Conservation (phyloP, 2,329 filamentous ascomycete genomes). For the Xylariomycetidae sp. region DNA sequence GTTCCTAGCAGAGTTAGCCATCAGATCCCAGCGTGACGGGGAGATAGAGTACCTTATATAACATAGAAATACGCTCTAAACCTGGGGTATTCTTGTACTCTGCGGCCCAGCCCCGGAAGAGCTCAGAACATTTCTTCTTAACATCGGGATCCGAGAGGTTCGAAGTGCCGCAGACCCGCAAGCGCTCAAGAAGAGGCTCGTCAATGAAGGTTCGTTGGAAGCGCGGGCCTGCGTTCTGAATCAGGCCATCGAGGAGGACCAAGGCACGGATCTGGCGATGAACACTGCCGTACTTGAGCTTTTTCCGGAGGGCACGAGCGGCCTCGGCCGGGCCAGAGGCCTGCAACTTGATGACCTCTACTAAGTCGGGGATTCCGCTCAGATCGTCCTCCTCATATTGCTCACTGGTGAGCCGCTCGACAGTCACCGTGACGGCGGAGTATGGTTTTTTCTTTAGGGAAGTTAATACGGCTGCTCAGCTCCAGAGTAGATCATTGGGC, state of each 20-base stretch:
- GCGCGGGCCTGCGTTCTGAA: constrained; percentile 85
- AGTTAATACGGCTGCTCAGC: constrained; percentile 3
- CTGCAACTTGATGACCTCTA: constrained; percentile 91
- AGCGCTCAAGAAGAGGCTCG: constrained; percentile 83
- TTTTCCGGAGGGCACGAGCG: constrained; percentile 89
- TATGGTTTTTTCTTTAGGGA: constrained; percentile 71
- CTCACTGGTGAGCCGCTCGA: constrained; percentile 88
- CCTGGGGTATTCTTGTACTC: constrained; percentile 79
- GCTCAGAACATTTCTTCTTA: constrained; percentile 77
- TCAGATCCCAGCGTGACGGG: neutral
- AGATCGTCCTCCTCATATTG: constrained; percentile 87
- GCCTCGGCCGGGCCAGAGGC: constrained; percentile 82
- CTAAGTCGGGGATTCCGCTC: constrained; percentile 85
- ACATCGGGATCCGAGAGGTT: constrained; percentile 80
- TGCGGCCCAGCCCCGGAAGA: constrained; percentile 82
- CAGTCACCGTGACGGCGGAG: constrained; percentile 86
- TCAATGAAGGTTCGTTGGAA: constrained; percentile 88
- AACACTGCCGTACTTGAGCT: constrained; percentile 95
- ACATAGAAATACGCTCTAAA: constrained; percentile 70
- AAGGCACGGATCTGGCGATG: constrained; percentile 88
- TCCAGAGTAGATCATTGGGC: too few relatives aligned
- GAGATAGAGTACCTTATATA: constrained; percentile 56
- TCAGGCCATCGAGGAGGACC: constrained; percentile 83
- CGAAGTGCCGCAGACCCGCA: constrained; percentile 83
- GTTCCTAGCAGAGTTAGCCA: constrained; percentile 39